Conservation (phyloP, 345 rosid species). For the Draba incana region DNA sequence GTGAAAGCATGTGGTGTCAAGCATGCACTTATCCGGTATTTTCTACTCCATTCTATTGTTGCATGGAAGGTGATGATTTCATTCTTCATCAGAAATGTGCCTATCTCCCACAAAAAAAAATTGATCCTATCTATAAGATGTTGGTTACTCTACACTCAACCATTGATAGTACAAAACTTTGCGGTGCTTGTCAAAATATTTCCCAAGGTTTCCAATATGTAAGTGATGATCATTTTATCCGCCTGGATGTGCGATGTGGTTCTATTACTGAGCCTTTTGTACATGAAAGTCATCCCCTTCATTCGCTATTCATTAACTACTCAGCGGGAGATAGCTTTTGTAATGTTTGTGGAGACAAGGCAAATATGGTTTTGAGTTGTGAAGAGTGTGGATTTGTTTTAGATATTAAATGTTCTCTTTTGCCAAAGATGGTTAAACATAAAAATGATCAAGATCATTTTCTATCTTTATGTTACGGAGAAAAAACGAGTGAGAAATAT, state of each 20-base stretch:
- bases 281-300: constrained; percentile 27
- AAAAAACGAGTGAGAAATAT: neutral
- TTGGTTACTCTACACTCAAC: neutral
- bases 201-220: neutral
- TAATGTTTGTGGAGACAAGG: constrained; percentile 19
- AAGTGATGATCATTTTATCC: neutral
- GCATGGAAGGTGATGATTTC: constrained; percentile 19
- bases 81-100: constrained; percentile 29
- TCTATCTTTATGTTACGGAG: constrained; percentile 8
- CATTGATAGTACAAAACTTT: too few relatives aligned
- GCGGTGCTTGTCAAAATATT: neutral
- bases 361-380: neutral
- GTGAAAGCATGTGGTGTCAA: neutral
- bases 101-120: neutral
- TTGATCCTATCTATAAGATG: constrained; percentile 10
- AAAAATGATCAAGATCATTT: constrained; percentile 24
- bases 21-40: neutral
- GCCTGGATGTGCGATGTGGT: constrained; percentile 19
- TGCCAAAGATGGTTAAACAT: constrained; percentile 24
- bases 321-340: neutral
- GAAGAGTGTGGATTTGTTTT: constrained; percentile 17
- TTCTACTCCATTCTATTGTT: constrained; percentile 10
- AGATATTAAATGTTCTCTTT: constrained; percentile 17
- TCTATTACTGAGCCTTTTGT: constrained; percentile 15
- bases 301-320: constrained; percentile 3